These are phyloP conservation scores for Hyaloperonospora arabidopsidis DNA, from an alignment of 352 stramenopile species.

Conservation along the genomic window DNA sequence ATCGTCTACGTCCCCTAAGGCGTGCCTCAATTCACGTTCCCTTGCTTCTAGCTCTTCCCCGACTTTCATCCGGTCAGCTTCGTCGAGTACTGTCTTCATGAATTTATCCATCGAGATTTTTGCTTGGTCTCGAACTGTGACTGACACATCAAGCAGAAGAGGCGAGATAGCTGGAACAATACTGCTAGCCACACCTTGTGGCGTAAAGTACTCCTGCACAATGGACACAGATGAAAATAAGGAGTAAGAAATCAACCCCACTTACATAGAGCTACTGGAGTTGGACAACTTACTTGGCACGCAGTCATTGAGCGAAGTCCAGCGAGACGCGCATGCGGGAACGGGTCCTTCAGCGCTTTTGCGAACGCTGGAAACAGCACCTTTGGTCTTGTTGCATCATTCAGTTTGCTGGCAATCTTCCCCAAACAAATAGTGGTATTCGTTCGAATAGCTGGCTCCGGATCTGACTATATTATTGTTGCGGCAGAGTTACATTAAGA, in stretches of 20 bases:
- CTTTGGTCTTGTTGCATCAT: constrained; percentile 78
- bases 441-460: constrained; percentile 87
- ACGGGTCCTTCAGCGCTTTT: constrained; percentile 75
- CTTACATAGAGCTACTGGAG: background rate
- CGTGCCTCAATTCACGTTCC: constrained; percentile 53
- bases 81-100: constrained; percentile 75
- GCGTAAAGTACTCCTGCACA: constrained; percentile 63
- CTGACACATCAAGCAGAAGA: constrained; percentile 70
- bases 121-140: constrained; percentile 72
- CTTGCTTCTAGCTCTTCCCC: constrained; percentile 56
- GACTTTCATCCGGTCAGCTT: constrained; percentile 73
- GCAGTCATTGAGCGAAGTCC: constrained; percentile 73
- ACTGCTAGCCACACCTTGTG: constrained; percentile 56
- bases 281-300: constrained; percentile 49
- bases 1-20: constrained; percentile 22
- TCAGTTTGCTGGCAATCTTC: constrained; percentile 84
- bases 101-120: constrained; percentile 67
- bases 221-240: constrained; percentile 1
- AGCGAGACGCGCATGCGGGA: constrained; percentile 82
- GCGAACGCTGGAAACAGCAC: constrained; percentile 86
- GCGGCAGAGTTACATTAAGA: background rate
- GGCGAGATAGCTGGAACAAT: constrained; percentile 73
- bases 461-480: constrained; percentile 49
- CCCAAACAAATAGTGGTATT: constrained; percentile 91
- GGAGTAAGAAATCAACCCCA: background rate